Evolutionary conservation across 139 green algal genomes (phyloP).

Genomic region (Mychonastes homosphaera): DNA sequence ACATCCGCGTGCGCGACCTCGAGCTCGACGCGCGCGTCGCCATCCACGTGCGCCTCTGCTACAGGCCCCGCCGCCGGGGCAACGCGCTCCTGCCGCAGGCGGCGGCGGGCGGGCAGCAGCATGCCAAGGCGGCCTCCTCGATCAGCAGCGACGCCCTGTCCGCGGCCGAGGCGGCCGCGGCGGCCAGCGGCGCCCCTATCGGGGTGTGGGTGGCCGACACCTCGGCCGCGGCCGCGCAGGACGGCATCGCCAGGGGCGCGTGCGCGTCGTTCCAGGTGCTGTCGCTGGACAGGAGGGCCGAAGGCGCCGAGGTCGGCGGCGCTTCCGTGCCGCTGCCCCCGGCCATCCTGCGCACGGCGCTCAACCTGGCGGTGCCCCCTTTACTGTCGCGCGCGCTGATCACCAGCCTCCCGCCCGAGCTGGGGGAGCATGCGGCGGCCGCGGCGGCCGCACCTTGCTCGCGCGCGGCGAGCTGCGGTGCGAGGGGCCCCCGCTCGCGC

Average conservation of each 20-base stretch:
- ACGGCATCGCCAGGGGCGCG: no score
- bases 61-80: constrained; percentile 7
- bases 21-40: constrained; percentile 43
- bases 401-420: no score
- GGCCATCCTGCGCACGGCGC: constrained; percentile 31
- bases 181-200: neutral
- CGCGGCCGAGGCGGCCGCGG: no score
- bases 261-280: constrained; percentile 39
- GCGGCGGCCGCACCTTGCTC: no score
- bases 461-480: no score
- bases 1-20: constrained; percentile 50
- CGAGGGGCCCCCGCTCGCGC: no score
- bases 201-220: neutral
- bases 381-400: no score
- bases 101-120: neutral
- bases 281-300: constrained; percentile 22
- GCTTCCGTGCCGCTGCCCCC: constrained; percentile 52
- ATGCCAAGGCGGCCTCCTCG: neutral
- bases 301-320: constrained; percentile 24
- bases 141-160: neutral
- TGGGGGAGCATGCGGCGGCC: no score
- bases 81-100: neutral
- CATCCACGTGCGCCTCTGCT: constrained; percentile 31
- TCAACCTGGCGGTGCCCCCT: constrained; percentile 39
- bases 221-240: constrained; percentile 4